A percentile compares a stretch with the other conserved stretches of the same genome.
Evolutionary conservation across 768 basidiomycete species (phyloP).

Genomic region (Steccherinum ochraceum): DNA sequence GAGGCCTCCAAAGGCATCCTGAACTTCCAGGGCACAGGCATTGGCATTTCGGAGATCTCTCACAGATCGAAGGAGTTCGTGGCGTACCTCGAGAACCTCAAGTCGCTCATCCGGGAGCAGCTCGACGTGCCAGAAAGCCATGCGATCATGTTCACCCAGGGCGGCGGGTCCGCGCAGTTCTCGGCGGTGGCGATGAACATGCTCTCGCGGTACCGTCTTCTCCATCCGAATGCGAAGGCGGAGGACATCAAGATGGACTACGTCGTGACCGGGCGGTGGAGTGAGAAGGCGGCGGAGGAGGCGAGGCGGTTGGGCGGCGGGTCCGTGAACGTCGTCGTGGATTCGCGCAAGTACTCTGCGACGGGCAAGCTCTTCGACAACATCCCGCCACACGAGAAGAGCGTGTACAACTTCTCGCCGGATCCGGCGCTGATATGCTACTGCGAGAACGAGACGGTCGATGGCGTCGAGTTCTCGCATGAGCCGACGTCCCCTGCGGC

Average conservation of each 20-base stretch:
- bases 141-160: slow-evolving; percentile 87
- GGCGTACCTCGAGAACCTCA: slow-evolving; percentile 55
- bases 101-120: slow-evolving; percentile 64
- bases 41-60: slow-evolving; percentile 93
- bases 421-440: slow-evolving; percentile 91
- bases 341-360: slow-evolving; percentile 54
- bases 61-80: slow-evolving; percentile 91
- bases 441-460: slow-evolving; percentile 99
- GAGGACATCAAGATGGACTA: slow-evolving; percentile 75
- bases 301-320: slow-evolving; percentile 61
- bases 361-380: slow-evolving; percentile 71
- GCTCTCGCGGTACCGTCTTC: slow-evolving; percentile 76
- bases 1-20: slow-evolving; percentile 82
- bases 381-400: slow-evolving; percentile 64
- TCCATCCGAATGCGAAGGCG: slow-evolving; percentile 51
- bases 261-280: slow-evolving; percentile 90
- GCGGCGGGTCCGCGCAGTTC: slow-evolving; percentile 90
- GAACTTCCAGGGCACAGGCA: slow-evolving; percentile 86
- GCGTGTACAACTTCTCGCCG: slow-evolving; percentile 66
- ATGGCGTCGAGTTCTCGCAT: slow-evolving; percentile 82
- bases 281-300: slow-evolving; percentile 79
- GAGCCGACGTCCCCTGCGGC: slow-evolving; percentile 47
- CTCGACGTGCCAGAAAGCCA: slow-evolving; percentile 82
- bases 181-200: slow-evolving; percentile 90
- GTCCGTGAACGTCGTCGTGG: slow-evolving; percentile 63